A percentile compares a stretch with the other conserved stretches of the same genome.
These are phyloP conservation scores for Imleria badia DNA, from an alignment of 768 basidiomycete species.

Conservation along the genomic window DNA sequence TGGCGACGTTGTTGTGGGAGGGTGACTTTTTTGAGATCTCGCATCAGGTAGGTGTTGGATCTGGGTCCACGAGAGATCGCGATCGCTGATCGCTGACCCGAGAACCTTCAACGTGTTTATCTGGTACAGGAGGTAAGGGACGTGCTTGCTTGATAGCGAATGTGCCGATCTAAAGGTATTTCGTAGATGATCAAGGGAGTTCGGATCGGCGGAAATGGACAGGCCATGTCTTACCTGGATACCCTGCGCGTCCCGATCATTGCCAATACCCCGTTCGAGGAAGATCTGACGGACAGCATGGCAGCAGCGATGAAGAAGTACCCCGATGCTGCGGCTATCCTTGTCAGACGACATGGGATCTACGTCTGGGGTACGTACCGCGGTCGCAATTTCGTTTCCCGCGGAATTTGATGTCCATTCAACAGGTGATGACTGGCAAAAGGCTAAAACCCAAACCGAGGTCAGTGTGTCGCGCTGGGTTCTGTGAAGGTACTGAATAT, in stretches of 20 bases:
- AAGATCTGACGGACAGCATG: conserved; percentile 88
- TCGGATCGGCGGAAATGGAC: conserved; percentile 70
- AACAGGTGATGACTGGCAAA: conserved; percentile 72
- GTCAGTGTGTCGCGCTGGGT: conserved; percentile 32
- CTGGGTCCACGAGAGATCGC: neutral
- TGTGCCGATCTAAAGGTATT: neutral
- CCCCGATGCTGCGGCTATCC: conserved; percentile 74
- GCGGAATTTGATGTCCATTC: conserved; percentile 3
- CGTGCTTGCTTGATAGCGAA: neutral
- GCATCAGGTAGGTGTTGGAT: conserved; percentile 56
- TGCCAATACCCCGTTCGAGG: conserved; percentile 88
- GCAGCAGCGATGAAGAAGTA: conserved; percentile 77
- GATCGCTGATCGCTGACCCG: conserved; percentile 1
- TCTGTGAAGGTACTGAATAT: neutral
- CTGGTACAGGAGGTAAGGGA: conserved; percentile 40
- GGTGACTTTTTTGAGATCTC: conserved; percentile 74
- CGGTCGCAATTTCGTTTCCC: neutral
- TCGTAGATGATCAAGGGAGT: conserved; percentile 90
- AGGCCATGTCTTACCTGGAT: conserved; percentile 79
- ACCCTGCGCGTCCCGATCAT: conserved; percentile 86
- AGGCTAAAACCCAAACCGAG: conserved; percentile 87
- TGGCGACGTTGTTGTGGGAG: conserved; percentile 79
- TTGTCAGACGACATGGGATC: conserved; percentile 77
- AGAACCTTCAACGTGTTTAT: neutral
- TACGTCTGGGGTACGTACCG: conserved; percentile 78